Evolutionary conservation across 768 basidiomycete species (phyloP).

Genomic region (Panellus pusillus): DNA sequence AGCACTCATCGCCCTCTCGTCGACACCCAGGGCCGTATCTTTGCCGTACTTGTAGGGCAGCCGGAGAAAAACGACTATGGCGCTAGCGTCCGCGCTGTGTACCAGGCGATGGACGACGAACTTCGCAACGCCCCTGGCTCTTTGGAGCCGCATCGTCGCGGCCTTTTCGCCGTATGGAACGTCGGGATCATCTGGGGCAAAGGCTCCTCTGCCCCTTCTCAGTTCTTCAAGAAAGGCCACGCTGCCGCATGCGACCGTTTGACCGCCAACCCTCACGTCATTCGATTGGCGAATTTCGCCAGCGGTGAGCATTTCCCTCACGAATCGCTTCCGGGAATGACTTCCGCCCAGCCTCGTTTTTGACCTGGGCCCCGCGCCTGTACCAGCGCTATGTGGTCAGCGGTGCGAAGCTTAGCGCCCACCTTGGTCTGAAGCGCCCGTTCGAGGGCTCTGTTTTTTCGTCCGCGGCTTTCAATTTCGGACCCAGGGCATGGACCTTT

Average conservation of each 20-base stretch:
- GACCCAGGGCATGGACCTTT: slow-evolving; percentile 7
- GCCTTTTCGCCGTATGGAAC: slow-evolving; percentile 15
- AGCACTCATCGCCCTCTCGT: background rate
- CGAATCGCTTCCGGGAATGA: too few relatives aligned
- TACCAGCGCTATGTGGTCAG: slow-evolving; percentile 7
- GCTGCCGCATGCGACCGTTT: background rate
- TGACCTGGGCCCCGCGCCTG: slow-evolving; percentile 14
- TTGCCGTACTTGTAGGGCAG: slow-evolving; percentile 14
- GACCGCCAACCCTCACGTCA: background rate
- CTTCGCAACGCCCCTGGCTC: background rate
- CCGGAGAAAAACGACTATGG: slow-evolving; percentile 3
- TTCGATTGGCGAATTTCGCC: slow-evolving; percentile 13
- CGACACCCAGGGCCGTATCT: background rate
- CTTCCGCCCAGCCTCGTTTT: background rate
- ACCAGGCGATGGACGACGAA: too few relatives aligned
- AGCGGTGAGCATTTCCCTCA: slow-evolving; percentile 2
- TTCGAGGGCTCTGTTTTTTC: slow-evolving; percentile 21
- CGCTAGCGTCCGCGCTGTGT: background rate
- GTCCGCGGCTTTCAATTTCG: slow-evolving; percentile 30
- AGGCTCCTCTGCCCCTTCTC: slow-evolving; percentile 10
- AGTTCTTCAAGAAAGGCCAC: background rate
- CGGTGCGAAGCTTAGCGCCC: background rate
- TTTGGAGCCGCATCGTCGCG: slow-evolving; percentile 9
- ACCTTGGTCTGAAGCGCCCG: background rate
- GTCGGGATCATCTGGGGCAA: slow-evolving; percentile 21